Evolutionary conservation across 164 flowering plant genomes (phyloP), one percentile per base, ranked within the genome.

Genomic region (Tetracentron sinense): DNA sequence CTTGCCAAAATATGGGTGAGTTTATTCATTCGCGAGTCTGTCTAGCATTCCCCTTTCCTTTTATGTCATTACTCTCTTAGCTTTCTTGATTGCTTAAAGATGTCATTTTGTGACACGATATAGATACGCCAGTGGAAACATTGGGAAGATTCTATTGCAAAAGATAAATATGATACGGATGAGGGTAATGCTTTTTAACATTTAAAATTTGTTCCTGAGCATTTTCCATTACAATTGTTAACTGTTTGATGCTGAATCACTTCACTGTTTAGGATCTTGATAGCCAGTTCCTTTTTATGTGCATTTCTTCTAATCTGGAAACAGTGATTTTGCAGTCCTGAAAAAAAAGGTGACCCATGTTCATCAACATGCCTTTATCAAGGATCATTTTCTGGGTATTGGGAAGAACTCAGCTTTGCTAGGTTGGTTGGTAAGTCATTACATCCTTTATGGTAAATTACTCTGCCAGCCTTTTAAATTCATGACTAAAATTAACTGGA

Each of bases 61-160:
- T n/a, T n/a, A n/a, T n/a, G n/a, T n/a, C n/a, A n/a, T 35, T 42
- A 20, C 22, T 30, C 20, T 42, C 20, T 17, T 16, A 21, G 11
- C 53, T 54, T 7, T 54, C 2, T 11, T 17, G 52, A 20, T 38
- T 65, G 54, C 12, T n/a, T 19, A 22, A 26, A 53, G 44, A 30
- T 42, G 23, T 29, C 33, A 11, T 19, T 52, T 53, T 44, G 54
- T 16, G 16, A 60, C 60, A 56, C 76, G 54, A 6, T 67, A 27
- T 57, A 94, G 97, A 94, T 94, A 62, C 91, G 81, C 22, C 91
- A 81, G 72, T 94, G 99, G 99, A 85, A 88, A 66, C 87, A 67
- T 28, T 94, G 99, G 99, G 97, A 95, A 71, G 85, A 88, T 69
- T 60, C 88, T 42, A 77, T 88, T 74, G 77, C 80, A 12, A 81